A percentile compares a stretch with the other conserved stretches of the same genome.
phyloP scores from a whole-genome alignment of 257 asterid species.

The Ajuga chamaepitys region DNA sequence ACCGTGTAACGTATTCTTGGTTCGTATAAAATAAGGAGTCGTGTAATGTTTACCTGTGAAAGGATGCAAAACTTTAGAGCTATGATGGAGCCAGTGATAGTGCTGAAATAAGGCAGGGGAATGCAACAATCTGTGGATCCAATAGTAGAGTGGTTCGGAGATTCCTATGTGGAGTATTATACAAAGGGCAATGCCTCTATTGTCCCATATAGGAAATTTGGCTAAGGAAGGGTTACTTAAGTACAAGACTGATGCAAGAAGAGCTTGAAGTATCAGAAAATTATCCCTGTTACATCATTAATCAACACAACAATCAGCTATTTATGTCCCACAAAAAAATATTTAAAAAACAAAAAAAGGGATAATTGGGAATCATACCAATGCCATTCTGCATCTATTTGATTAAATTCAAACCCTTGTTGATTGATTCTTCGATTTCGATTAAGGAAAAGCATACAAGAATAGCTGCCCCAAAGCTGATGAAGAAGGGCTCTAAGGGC shows the following conservation, averaged over 20 bases:
- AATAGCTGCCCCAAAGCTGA: conserved; percentile 60
- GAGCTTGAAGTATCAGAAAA: conserved; percentile 67
- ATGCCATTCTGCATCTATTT: conserved; percentile 85
- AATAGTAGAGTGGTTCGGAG: conserved; percentile 83
- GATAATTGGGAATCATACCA: conserved; percentile 37
- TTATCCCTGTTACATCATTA: conserved; percentile 59
- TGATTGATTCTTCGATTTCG: conserved; percentile 43
- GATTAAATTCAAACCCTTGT: conserved; percentile 64
- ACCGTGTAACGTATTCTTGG: neutral
- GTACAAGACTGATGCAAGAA: conserved; percentile 41
- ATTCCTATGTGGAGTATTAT: conserved; percentile 58
- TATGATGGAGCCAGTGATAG: conserved; percentile 90
- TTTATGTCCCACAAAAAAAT: neutral
- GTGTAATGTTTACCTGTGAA: conserved; percentile 46
- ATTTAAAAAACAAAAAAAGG: neutral
- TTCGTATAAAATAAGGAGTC: neutral
- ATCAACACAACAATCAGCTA: conserved; percentile 3
- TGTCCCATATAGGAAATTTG: conserved; percentile 63
- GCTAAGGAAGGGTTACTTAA: conserved; percentile 51
- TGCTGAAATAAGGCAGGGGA: conserved; percentile 41
- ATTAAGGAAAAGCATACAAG: conserved; percentile 46
- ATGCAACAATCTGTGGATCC: conserved; percentile 76
- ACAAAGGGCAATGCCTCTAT: conserved; percentile 52
- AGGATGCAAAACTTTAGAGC: conserved; percentile 68
- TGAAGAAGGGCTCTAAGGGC: conserved; percentile 51